A percentile compares a stretch with the other conserved stretches of the same genome.
Evolutionary conservation across 306 rosid genomes (phyloP).

Genomic region (Fragaria vesca): DNA sequence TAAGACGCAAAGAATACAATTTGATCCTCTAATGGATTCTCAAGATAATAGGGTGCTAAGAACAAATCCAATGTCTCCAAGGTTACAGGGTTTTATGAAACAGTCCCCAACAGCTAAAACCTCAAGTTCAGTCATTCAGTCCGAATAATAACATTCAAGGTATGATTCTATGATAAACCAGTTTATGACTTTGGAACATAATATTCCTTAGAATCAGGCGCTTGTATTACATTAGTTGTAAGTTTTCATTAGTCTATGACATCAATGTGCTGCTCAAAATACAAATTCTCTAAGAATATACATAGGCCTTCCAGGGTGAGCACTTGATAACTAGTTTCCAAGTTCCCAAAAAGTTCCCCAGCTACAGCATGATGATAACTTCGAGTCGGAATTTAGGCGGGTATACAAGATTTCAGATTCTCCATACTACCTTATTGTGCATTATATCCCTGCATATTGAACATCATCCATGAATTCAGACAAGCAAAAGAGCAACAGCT

Average conservation of each 20-base stretch:
- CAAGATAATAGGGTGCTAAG: not conserved
- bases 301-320: conserved; percentile 17
- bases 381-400: not conserved
- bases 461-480: conserved; percentile 2
- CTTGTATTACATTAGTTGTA: conserved; percentile 7
- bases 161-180: not conserved
- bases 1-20: not conserved
- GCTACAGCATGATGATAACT: not conserved
- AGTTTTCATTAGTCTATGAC: conserved; percentile 1
- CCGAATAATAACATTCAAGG: not conserved
- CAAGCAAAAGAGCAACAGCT: not conserved
- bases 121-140: not conserved
- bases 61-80: not conserved
- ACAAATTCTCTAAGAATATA: conserved; percentile 2
- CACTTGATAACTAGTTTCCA: conserved; percentile 1
- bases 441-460: conserved; percentile 4
- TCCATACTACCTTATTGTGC: conserved; percentile 4
- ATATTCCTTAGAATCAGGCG: not conserved
- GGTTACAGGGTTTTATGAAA: not conserved
- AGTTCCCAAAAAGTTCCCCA: conserved; percentile 4
- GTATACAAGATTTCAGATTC: not conserved
- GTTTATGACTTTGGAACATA: not conserved
- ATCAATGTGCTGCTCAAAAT: conserved; percentile 14
- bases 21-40: no score
- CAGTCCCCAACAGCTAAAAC: no score